phyloP scores from a whole-genome alignment of 78 protist species.

The Dictyostelium intermedium region DNA sequence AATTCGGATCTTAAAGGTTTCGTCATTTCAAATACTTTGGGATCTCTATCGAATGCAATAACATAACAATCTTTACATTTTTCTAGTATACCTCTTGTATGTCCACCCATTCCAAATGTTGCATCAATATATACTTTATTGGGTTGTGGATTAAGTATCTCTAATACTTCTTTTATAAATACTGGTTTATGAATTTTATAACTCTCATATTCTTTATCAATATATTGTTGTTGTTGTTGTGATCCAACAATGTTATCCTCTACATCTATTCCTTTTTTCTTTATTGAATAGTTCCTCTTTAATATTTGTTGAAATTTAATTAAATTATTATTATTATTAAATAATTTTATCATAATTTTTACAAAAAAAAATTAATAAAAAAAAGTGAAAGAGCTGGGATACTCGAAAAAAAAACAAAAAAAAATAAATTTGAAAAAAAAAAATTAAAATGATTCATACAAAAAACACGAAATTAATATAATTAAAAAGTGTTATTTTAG shows the following conservation, averaged over 20 bases:
- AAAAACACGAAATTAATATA: too few species aligned
- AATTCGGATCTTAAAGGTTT: constrained; percentile 8
- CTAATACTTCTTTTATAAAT: constrained; percentile 24
- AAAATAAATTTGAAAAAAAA: neutral
- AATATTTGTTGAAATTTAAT: neutral
- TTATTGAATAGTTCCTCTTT: neutral
- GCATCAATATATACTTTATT: constrained; percentile 21
- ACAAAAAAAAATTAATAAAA: neutral
- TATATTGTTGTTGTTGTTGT: neutral
- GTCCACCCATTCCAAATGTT: constrained; percentile 75
- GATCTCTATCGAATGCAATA: constrained; percentile 59
- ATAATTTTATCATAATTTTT: neutral
- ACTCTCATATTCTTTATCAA: neutral
- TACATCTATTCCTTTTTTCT: neutral
- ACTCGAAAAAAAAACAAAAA: neutral
- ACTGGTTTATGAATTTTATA: constrained; percentile 69
- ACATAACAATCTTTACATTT: constrained; percentile 36
- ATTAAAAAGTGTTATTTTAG: too few species aligned
- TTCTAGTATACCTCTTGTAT: constrained; percentile 22
- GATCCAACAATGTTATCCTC: neutral
- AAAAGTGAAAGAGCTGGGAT: too few species aligned
- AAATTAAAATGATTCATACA: too few species aligned
- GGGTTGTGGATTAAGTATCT: neutral
- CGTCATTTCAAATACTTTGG: constrained; percentile 51
- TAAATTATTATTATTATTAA: neutral